Percentiles rank a stretch among this genome's conserved stretches.
phyloP scores from a whole-genome alignment of 2,329 filamentous ascomycete genomes.

The Aspergillus glaucus region DNA sequence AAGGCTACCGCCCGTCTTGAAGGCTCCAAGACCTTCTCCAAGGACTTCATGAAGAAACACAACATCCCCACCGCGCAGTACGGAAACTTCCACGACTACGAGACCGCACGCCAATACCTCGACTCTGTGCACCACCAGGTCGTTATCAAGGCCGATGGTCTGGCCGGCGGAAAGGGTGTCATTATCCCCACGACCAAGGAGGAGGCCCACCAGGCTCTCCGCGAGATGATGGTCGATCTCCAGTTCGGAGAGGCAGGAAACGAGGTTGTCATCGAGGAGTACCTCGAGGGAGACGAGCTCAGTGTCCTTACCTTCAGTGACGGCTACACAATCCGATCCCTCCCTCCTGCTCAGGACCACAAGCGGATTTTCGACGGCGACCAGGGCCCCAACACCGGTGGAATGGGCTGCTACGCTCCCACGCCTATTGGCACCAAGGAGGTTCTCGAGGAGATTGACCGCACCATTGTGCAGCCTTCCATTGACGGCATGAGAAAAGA shows the following conservation, averaged over 20 bases:
- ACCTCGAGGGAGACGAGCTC: conserved; percentile 82
- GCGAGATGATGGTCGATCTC: conserved; percentile 82
- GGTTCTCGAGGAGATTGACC: conserved; percentile 71
- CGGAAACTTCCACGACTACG: conserved; percentile 77
- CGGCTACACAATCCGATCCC: conserved; percentile 71
- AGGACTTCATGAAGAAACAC: conserved; percentile 94
- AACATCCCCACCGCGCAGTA: conserved; percentile 87
- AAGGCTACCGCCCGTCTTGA: conserved; percentile 83
- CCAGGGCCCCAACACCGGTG: conserved; percentile 85
- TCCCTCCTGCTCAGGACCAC: conserved; percentile 93
- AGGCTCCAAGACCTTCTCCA: conserved; percentile 93
- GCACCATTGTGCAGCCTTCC: conserved; percentile 79
- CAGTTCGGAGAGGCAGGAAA: conserved; percentile 82
- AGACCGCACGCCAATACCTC: conserved; percentile 66
- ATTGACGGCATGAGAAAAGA: conserved; percentile 83
- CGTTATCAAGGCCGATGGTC: conserved; percentile 88
- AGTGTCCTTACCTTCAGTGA: conserved; percentile 89
- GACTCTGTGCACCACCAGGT: conserved; percentile 64
- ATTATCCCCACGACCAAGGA: conserved; percentile 76
- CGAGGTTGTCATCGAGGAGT: conserved; percentile 94
- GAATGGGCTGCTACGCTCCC: conserved; percentile 97
- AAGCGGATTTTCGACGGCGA: conserved; percentile 92
- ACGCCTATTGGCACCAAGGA: conserved; percentile 70
- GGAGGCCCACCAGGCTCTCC: conserved; percentile 74
- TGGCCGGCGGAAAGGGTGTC: conserved; percentile 93